Base-by-base conservation (phyloP, 2,329 filamentous ascomycete species). In the Aspergillus pseudoglaucus region DNA sequence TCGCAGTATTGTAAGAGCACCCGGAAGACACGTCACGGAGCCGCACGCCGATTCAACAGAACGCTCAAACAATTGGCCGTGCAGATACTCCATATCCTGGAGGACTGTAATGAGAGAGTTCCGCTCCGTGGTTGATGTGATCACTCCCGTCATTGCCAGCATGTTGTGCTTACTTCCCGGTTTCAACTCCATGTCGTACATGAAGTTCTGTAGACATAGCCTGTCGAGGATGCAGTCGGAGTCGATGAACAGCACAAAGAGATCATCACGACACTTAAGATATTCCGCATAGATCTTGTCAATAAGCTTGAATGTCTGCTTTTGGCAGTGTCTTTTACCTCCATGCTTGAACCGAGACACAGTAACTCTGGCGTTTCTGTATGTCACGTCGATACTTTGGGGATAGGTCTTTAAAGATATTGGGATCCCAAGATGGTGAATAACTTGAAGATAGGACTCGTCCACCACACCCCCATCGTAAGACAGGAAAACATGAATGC, bases 141-240 rank as follows among this genome's bases (percentile, higher is more conserved):
- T 97, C 62, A 97, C 88, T 27, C 91, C 91, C 12, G 91, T 97
- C 89, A 96, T 96, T 46, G 91, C 91, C 62, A 97, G 77, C 88
- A 95, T 96, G 65, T 94, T 88, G 63, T 84, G 83, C 63, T 87
- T 83, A 71, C 90, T 95, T 47, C 90, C 90, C 1, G 91, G 91
- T 67, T 91, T 95, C 51, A 97, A 76, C 69, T 97, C 90, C 93
- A 97, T 97, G 65, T 97, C 91, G 69, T 93, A 96, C 73, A 97
- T 88, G 70, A 97, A 97, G 67, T 96, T 97, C 65, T 96, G 91
- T 50, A 97, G 81, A 65, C 91, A 97, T 37, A 90, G 82, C 49
- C 83, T 81, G 72, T 97, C 91, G 44, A 97, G 75, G 53, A 96
- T 93, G 69, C 93, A 97, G 66, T 97, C 91, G 0, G 90, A 96